Conservation (phyloP, 371 early-diverging fungal species). For the Blakeslea trispora region DNA sequence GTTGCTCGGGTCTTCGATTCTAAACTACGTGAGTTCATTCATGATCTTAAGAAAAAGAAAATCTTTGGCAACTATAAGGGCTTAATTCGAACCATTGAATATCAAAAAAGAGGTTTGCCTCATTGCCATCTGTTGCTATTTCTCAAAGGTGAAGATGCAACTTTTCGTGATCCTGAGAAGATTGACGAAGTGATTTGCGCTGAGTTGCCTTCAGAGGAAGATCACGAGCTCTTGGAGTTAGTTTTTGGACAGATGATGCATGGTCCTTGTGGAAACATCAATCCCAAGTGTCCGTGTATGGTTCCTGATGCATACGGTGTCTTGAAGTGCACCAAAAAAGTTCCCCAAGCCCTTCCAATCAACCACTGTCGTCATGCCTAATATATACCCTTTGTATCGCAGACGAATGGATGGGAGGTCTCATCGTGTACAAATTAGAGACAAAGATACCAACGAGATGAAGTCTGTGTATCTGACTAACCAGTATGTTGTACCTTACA, state of each 20-base stretch:
- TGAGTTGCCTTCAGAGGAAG: constrained; percentile 19
- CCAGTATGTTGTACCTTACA: constrained; percentile 35
- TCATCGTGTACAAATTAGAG: not conserved
- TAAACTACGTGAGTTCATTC: constrained; percentile 21
- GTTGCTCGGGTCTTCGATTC: constrained; percentile 23
- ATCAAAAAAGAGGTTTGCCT: constrained; percentile 36
- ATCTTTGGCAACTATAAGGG: constrained; percentile 25
- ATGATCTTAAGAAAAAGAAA: constrained; percentile 23
- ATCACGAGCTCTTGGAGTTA: constrained; percentile 27
- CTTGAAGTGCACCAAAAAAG: not conserved
- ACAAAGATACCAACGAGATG: not conserved
- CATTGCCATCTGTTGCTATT: constrained; percentile 38
- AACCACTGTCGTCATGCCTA: not conserved
- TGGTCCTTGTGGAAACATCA: constrained; percentile 29
- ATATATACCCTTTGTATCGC: no score
- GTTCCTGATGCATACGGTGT: not conserved
- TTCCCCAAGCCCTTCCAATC: not conserved
- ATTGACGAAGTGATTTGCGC: constrained; percentile 29
- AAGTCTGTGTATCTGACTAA: no score
- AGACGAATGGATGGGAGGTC: not conserved
- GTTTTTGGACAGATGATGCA: constrained; percentile 36
- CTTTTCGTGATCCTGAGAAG: constrained; percentile 17
- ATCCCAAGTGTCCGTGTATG: constrained; percentile 34
- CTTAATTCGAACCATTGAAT: constrained; percentile 18
- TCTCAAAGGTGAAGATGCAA: no score